Percentiles rank a stretch among this genome's conserved stretches.
phyloP scores from a whole-genome alignment of 768 basidiomycete species.

The Tulasnella sp. region DNA sequence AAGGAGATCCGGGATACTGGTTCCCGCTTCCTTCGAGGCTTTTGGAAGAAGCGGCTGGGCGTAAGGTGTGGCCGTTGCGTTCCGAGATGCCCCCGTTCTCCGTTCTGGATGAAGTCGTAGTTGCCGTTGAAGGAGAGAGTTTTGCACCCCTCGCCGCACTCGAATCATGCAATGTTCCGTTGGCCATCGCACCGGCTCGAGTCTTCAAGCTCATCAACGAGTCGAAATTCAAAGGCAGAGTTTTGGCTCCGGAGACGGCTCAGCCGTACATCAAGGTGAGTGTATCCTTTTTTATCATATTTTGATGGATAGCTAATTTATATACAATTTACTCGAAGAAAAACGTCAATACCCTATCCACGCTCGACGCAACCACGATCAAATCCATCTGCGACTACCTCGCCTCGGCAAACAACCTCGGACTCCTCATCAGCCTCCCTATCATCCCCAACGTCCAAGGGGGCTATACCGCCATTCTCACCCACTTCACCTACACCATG shows the following conservation, averaged over 20 bases:
- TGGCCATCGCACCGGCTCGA: neutral
- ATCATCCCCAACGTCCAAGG: constrained; percentile 8
- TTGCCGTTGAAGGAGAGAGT: neutral
- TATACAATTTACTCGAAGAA: no score
- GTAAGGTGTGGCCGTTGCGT: neutral
- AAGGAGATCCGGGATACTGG: constrained; percentile 42
- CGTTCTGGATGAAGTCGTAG: neutral
- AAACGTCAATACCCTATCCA: neutral
- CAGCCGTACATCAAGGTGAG: constrained; percentile 4
- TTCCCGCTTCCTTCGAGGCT: constrained; percentile 43
- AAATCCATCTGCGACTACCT: constrained; percentile 11
- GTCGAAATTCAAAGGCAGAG: neutral
- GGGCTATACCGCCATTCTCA: neutral
- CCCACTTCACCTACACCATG: neutral
- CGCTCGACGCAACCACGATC: neutral
- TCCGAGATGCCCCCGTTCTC: neutral
- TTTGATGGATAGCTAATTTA: no score
- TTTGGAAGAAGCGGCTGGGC: constrained; percentile 34
- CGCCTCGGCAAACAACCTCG: constrained; percentile 1
- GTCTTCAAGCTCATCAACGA: neutral
- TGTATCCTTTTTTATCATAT: no score
- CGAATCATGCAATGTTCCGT: neutral
- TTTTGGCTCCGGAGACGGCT: neutral
- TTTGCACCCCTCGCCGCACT: neutral
- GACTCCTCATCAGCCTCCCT: neutral